Percentiles rank a stretch among this genome's conserved stretches.
Conservation (phyloP, 164 flowering plant species). For the Kingdonia uniflora region DNA sequence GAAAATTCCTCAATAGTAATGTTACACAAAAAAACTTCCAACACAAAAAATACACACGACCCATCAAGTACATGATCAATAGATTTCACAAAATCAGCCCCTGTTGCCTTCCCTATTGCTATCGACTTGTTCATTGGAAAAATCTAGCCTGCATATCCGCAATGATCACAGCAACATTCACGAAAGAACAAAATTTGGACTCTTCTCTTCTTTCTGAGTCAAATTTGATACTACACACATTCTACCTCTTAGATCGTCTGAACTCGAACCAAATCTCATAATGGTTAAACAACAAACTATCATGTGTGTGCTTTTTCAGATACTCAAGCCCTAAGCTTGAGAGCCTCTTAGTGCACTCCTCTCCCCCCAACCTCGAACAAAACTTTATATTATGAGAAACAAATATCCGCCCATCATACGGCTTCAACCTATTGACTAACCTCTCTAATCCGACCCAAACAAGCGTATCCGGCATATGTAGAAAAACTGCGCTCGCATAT, state of each 20-base stretch:
- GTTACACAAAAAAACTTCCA: too few species aligned
- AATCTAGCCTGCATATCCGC: not conserved
- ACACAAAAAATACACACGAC: too few species aligned
- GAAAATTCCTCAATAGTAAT: too few species aligned
- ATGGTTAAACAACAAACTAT: constrained; percentile 90
- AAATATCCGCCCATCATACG: constrained; percentile 70
- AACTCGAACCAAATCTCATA: constrained; percentile 96
- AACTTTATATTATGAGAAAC: constrained; percentile 93
- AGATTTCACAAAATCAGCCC: too few species aligned
- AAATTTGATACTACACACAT: not conserved
- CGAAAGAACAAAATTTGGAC: not conserved
- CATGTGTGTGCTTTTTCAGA: constrained; percentile 79
- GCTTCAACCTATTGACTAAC: constrained; percentile 47
- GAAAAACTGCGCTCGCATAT: constrained; percentile 95
- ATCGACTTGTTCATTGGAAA: not conserved
- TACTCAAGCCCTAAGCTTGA: constrained; percentile 62
- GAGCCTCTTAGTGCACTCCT: constrained; percentile 74
- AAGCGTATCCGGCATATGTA: constrained; percentile 93
- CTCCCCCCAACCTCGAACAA: constrained; percentile 83
- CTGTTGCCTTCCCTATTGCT: not conserved
- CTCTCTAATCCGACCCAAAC: constrained; percentile 92
- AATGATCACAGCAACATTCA: not conserved
- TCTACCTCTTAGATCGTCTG: constrained; percentile 37
- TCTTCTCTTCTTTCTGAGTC: constrained; percentile 1
- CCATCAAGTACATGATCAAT: too few species aligned